These are phyloP conservation scores for Rutstroemia sp. DNA, from an alignment of 2,329 filamentous ascomycete species.

Conservation along the genomic window DNA sequence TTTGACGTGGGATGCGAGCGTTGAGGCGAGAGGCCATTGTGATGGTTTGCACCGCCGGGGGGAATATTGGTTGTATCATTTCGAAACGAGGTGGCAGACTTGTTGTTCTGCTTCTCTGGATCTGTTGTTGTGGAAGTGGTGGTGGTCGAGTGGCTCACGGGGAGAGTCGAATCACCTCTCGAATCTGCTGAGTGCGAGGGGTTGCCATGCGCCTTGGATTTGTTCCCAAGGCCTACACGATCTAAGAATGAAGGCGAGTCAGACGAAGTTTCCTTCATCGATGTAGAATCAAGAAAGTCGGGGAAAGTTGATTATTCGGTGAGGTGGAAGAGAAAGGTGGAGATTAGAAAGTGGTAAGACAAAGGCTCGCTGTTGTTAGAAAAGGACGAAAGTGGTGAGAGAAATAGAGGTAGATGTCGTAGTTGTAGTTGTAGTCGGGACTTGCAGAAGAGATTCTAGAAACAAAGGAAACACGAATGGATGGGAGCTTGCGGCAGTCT, in stretches of 20 bases:
- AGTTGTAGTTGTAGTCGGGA: background rate
- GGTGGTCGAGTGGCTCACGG: constrained; percentile 31
- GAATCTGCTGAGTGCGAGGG: constrained; percentile 33
- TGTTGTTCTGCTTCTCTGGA: constrained; percentile 17
- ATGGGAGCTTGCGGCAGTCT: background rate
- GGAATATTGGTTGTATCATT: constrained; percentile 20
- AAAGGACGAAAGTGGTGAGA: background rate
- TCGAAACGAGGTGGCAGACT: constrained; percentile 12
- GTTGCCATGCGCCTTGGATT: constrained; percentile 47
- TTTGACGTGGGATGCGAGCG: constrained; percentile 24
- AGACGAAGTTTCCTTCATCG: constrained; percentile 56
- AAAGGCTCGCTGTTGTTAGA: background rate
- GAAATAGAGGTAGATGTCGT: background rate
- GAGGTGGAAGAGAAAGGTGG: background rate
- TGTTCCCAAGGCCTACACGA: constrained; percentile 49
- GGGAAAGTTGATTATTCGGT: background rate
- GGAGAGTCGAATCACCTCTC: constrained; percentile 28
- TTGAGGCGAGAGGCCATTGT: constrained; percentile 21
- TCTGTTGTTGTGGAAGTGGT: background rate
- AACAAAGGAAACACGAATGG: background rate
- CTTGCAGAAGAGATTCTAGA: background rate
- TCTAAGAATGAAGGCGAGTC: constrained; percentile 44
- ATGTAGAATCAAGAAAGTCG: constrained; percentile 27
- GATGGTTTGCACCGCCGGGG: constrained; percentile 15
- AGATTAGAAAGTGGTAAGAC: background rate